Base-by-base conservation (phyloP, 1,139 yeast genomes). In the Kurtzmaniella quercitrusa region DNA sequence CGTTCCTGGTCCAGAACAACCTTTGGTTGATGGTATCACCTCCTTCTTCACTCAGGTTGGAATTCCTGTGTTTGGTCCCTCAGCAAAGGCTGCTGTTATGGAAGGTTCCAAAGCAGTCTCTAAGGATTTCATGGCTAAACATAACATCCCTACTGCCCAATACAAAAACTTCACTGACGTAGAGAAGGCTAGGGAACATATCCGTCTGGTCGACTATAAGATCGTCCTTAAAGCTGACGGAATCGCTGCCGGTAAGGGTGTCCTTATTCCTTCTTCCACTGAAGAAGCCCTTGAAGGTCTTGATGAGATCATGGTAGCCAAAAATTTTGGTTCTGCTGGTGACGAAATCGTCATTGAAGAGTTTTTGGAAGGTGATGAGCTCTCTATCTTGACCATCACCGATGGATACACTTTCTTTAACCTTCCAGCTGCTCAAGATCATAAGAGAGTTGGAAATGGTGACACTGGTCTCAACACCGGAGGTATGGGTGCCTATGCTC, bases 401-500 rank as follows among this genome's bases (percentile, higher is more conserved):
- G 99, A 94, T 63, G 99, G 98, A 43, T 93, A 94, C 72, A 81
- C 95, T 11, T 84, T 84, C 59, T 80, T 82, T 63, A 93, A 89
- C 62, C 77, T 94, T 48, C 99, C 99, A 34, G 89, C 98, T 37
- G 97, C 98, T 27, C 98, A 94, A 68, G 99, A 94, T 62, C 98
- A 94, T 68, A 94, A 94, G 72, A 84, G 98, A 65, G 78, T 86
- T 55, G 95, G 95, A 45, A 90, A 94, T 57, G 93, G 91, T 48
- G 99, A 94, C 63, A 72, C 81, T 41, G 99, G 99, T 33, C 76
- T 91, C 52, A 94, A 94, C 70, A 94, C 98, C 42, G 99, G 99
- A 53, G 99, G 99, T 51, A 94, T 94, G 99, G 99, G 99, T 50
- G 95, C 98, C 15, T 94, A 94, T 60, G 95, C 98, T 3, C 99